phyloP scores from a whole-genome alignment of 192 early-diverging fungal genomes.

The Phlyctochytrium planicorne region DNA sequence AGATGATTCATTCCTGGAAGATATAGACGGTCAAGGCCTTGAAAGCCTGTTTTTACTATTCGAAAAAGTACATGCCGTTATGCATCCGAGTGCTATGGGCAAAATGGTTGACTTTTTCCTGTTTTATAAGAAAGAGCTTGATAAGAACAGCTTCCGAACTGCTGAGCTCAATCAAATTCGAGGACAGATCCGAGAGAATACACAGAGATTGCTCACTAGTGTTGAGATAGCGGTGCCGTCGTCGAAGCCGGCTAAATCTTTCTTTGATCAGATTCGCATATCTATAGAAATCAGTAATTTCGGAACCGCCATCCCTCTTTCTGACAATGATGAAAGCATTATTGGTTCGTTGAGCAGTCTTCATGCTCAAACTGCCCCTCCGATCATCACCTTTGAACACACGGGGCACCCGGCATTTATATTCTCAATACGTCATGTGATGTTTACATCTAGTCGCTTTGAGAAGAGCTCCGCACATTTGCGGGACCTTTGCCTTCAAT shows the following conservation, averaged over 20 bases:
- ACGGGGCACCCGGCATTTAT: constrained; percentile 54
- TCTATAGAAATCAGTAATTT: constrained; percentile 54
- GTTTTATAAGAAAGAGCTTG: constrained; percentile 68
- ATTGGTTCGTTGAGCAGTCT: constrained; percentile 6
- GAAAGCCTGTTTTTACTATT: constrained; percentile 54
- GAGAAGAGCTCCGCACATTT: constrained; percentile 55
- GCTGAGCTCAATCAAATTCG: constrained; percentile 27
- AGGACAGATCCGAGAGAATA: constrained; percentile 56
- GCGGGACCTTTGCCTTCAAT: constrained; percentile 63
- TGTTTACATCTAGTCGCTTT: constrained; percentile 60
- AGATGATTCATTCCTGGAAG: constrained; percentile 18
- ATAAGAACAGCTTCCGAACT: constrained; percentile 54
- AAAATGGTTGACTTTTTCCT: constrained; percentile 61
- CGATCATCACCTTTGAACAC: constrained; percentile 16
- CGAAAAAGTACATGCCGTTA: constrained; percentile 63
- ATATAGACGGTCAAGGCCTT: constrained; percentile 15
- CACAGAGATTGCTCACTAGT: constrained; percentile 63
- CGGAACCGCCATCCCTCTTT: constrained; percentile 64
- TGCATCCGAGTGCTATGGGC: constrained; percentile 71
- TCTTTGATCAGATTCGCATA: constrained; percentile 55
- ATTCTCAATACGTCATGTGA: constrained; percentile 56
- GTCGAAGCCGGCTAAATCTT: constrained; percentile 50
- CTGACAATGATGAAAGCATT: constrained; percentile 20
- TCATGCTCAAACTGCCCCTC: constrained; percentile 20
- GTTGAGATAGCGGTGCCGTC: constrained; percentile 56